Evolutionary conservation across 768 basidiomycete species (phyloP).

Genomic region (Collybia sp.): DNA sequence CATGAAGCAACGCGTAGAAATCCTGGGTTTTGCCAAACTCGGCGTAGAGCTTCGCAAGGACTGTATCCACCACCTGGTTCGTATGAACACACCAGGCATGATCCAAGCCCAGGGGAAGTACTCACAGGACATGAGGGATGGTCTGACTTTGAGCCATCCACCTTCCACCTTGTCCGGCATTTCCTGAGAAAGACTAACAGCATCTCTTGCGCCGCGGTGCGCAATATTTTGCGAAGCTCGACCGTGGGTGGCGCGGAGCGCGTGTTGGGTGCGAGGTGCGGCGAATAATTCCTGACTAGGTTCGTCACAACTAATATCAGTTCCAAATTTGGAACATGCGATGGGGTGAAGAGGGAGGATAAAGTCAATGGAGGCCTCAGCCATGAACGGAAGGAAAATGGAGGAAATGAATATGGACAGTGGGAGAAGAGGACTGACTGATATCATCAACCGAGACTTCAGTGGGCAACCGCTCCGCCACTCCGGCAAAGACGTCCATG

Average conservation of each 20-base stretch:
- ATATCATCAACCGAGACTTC: constrained; percentile 77
- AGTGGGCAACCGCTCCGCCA: constrained; percentile 64
- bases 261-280: constrained; percentile 72
- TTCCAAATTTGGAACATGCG: constrained; percentile 47
- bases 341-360: constrained; percentile 18
- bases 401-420: constrained; percentile 14
- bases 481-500: constrained; percentile 70
- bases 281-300: constrained; percentile 90
- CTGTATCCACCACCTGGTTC: constrained; percentile 72
- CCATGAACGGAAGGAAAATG: constrained; percentile 6
- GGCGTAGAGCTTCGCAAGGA: constrained; percentile 71
- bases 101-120: background rate
- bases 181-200: constrained; percentile 63
- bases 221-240: constrained; percentile 61
- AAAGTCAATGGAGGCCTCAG: constrained; percentile 21
- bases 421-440: constrained; percentile 55
- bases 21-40: constrained; percentile 56
- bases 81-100: background rate
- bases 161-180: constrained; percentile 44
- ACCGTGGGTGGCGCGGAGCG: constrained; percentile 64
- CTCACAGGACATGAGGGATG: constrained; percentile 10
- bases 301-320: constrained; percentile 82
- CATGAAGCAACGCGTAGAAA: constrained; percentile 52
- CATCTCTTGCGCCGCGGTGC: constrained; percentile 70
- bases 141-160: constrained; percentile 19